phyloP scores from a whole-genome alignment of 257 asterid species.

The Thymus quinquecostatus region DNA sequence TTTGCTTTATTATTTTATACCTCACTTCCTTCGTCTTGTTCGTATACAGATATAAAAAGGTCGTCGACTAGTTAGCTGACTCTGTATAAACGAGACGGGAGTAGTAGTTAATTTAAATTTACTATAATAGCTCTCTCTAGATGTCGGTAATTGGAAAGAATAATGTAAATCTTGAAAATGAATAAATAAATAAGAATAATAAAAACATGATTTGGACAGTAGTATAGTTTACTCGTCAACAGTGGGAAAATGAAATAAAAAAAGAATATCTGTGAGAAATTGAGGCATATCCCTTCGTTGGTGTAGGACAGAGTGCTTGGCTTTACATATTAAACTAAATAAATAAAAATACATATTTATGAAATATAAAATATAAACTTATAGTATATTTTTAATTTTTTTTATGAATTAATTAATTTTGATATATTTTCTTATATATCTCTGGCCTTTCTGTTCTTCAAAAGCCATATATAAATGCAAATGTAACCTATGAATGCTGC shows the following conservation, averaged over 20 bases:
- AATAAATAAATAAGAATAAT: neutral
- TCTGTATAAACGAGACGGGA: too few relatives aligned
- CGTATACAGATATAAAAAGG: too few relatives aligned
- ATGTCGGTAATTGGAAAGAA: neutral
- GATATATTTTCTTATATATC: constrained; percentile 14
- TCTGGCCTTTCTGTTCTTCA: constrained; percentile 33
- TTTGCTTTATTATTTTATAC: too few relatives aligned
- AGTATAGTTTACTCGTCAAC: constrained; percentile 28
- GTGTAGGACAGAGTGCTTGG: constrained; percentile 24
- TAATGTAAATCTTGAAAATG: too few relatives aligned
- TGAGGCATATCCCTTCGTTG: constrained; percentile 16
- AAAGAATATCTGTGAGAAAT: constrained; percentile 5
- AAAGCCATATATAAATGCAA: constrained; percentile 26
- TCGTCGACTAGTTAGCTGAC: too few relatives aligned
- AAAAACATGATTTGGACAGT: neutral
- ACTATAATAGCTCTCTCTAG: neutral
- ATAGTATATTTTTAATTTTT: neutral
- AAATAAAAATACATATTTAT: neutral
- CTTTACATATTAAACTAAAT: neutral
- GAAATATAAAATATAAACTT: neutral
- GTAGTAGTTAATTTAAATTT: too few relatives aligned
- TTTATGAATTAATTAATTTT: constrained; percentile 9
- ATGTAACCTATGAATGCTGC: neutral
- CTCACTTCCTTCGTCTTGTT: too few relatives aligned
- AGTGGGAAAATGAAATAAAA: constrained; percentile 17